These are phyloP conservation scores for Agastache rugosa DNA, from an alignment of 257 asterid species.

Conservation along the genomic window DNA sequence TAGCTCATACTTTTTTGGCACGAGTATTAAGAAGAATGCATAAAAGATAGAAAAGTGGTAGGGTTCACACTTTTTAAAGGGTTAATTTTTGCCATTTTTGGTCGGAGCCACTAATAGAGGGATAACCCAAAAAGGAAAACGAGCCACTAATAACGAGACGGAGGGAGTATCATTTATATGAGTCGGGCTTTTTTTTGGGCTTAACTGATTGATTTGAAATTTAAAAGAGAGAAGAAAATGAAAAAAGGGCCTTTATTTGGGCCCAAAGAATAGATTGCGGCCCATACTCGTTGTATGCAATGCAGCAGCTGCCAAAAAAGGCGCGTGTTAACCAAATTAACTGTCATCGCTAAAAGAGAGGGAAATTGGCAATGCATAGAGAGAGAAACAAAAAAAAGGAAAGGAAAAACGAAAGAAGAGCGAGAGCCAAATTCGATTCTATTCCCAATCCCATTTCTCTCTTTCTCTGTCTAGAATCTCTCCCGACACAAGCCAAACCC, in stretches of 20 bases:
- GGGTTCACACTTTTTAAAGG: too few relatives aligned
- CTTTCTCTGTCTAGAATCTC: slow-evolving; percentile 50
- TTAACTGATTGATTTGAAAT: too few relatives aligned
- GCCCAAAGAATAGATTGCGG: slow-evolving; percentile 1
- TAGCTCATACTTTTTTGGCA: too few relatives aligned
- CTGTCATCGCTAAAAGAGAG: slow-evolving; percentile 24
- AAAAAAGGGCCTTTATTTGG: not conserved
- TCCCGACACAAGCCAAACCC: slow-evolving; percentile 55
- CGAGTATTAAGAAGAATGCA: too few relatives aligned
- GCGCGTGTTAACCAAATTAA: slow-evolving; percentile 37
- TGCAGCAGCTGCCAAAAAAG: slow-evolving; percentile 31
- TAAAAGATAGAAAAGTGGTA: too few relatives aligned
- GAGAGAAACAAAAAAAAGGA: not conserved
- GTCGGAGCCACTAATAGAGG: too few relatives aligned
- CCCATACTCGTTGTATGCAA: not conserved
- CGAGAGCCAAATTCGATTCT: slow-evolving; percentile 31
- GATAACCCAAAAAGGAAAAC: too few relatives aligned
- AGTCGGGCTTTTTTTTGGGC: not conserved
- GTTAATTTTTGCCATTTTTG: too few relatives aligned
- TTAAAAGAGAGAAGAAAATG: not conserved
- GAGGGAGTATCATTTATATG: too few relatives aligned
- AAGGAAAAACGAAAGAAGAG: not conserved
- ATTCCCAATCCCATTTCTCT: slow-evolving; percentile 15
- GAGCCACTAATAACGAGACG: too few relatives aligned
- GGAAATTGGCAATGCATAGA: slow-evolving; percentile 15